Evolutionary conservation across 495 filamentous ascomycete species (phyloP).

Genomic region (Penicillium waksmanii): DNA sequence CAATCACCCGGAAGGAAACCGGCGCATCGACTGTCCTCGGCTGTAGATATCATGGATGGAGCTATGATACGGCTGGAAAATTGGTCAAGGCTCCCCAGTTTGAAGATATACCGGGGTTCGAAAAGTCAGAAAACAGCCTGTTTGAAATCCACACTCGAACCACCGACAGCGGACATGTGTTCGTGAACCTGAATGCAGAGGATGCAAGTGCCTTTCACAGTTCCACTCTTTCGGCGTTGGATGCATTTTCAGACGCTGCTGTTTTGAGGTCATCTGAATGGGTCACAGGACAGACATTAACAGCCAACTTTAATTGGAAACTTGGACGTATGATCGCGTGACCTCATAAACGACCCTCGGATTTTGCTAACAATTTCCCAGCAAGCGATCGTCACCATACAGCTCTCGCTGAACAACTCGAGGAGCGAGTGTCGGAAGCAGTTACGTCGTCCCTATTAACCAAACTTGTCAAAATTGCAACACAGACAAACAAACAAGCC

Average conservation of each 20-base stretch:
- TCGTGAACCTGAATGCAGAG: slow-evolving; percentile 47
- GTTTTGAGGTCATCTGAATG: slow-evolving; percentile 25
- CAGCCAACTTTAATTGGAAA: slow-evolving; percentile 54
- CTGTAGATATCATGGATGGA: slow-evolving; percentile 68
- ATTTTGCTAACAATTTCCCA: neutral
- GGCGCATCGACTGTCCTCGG: slow-evolving; percentile 55
- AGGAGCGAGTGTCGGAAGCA: slow-evolving; percentile 9
- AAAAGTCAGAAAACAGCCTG: slow-evolving; percentile 54
- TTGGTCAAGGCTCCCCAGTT: slow-evolving; percentile 64
- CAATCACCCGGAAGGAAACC: slow-evolving; percentile 52
- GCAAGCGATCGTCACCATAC: slow-evolving; percentile 9
- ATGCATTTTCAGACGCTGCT: slow-evolving; percentile 17
- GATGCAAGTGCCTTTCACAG: slow-evolving; percentile 19
- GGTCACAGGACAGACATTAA: slow-evolving; percentile 40
- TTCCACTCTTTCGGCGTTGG: slow-evolving; percentile 3
- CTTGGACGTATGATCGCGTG: slow-evolving; percentile 25
- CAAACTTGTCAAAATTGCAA: slow-evolving; percentile 10
- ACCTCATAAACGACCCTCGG: neutral
- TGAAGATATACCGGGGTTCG: slow-evolving; percentile 57
- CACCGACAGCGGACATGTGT: slow-evolving; percentile 39
- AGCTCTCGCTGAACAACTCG: slow-evolving; percentile 6
- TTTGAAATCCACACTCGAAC: slow-evolving; percentile 47
- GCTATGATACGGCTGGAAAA: slow-evolving; percentile 57
- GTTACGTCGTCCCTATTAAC: slow-evolving; percentile 7
- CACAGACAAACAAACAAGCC: slow-evolving; percentile 6